Conservation (phyloP, 768 basidiomycete genomes). For the Daedaleopsis nitida region DNA sequence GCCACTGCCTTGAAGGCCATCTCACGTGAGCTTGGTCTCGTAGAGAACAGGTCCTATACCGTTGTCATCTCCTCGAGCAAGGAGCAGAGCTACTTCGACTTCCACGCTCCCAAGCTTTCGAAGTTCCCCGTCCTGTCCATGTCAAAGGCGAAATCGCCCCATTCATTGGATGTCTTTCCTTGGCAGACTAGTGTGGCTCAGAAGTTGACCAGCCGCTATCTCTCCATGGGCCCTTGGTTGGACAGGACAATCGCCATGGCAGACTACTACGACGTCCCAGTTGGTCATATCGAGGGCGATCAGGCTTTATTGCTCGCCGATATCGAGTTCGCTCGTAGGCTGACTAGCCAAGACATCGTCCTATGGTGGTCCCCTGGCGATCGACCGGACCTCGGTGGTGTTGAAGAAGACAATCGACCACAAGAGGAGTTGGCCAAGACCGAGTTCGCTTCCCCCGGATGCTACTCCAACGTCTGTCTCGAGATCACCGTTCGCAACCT, state of each 20-base stretch:
- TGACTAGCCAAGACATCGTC: slow-evolving; percentile 86
- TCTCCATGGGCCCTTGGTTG: slow-evolving; percentile 77
- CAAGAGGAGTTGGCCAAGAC: slow-evolving; percentile 80
- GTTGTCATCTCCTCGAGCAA: slow-evolving; percentile 86
- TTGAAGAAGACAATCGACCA: slow-evolving; percentile 81
- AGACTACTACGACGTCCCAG: slow-evolving; percentile 89
- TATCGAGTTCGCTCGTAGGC: slow-evolving; percentile 84
- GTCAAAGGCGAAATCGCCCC: slow-evolving; percentile 75
- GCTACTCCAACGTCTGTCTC: slow-evolving; percentile 91
- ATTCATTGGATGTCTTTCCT: slow-evolving; percentile 78
- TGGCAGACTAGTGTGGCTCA: slow-evolving; percentile 85
- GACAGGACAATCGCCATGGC: slow-evolving; percentile 79
- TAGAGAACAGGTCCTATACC: slow-evolving; percentile 73
- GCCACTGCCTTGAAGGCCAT: slow-evolving; percentile 81
- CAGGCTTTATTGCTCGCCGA: slow-evolving; percentile 87
- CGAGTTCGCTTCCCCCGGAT: slow-evolving; percentile 82
- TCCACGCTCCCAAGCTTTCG: slow-evolving; percentile 63
- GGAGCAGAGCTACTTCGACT: slow-evolving; percentile 82
- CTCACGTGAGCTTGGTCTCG: slow-evolving; percentile 79
- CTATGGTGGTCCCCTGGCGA: slow-evolving; percentile 96
- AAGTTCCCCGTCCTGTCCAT: slow-evolving; percentile 90
- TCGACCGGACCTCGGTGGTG: slow-evolving; percentile 90
- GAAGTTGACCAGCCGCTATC: slow-evolving; percentile 84
- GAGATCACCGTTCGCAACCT: slow-evolving; percentile 89
- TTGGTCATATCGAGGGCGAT: slow-evolving; percentile 92